Base-by-base conservation (phyloP, 2,329 filamentous ascomycete species). In the Fusarium napiforme region DNA sequence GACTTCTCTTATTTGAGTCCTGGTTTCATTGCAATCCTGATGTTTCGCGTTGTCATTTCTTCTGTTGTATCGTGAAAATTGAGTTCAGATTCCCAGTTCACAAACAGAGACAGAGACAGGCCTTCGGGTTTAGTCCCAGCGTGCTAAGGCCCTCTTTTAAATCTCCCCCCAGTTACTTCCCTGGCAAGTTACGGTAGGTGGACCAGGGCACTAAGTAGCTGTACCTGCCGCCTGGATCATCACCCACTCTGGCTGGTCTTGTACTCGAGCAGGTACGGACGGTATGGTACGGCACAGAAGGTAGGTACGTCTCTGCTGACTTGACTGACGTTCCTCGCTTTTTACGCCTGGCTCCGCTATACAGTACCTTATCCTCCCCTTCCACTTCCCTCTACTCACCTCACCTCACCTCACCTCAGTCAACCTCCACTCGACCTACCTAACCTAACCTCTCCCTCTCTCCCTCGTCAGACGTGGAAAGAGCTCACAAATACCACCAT, bases 391-490 rank as follows among this genome's bases (percentile, higher is more conserved):
- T 68, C 49, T 60, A 62, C 52, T 65, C 28, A 50, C 45, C 26
- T 47, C 26, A 62, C 69, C 39, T 69, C 60, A 59, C 60, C 39
- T 70, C 60, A 59, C 60, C 61, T 53, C 64, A 42, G 43, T 69
- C 71, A 70, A 65, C 72, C 71, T 70, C 50, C 64, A 67, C 61
- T 66, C 49, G 50, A 67, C 42, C 32, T 59, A 59, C 42, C 68
- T 45, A 67, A 50, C 56, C 40, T 59, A 47, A 47, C 69, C 69
- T 75, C 60, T 53, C 64, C 46, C 46, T 71, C 60, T 60, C 66
- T 73, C 72, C 74, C 73, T 76, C 72, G 67, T 75, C 77, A 79
- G 74, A 77, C 77, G 63, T 75, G 74, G 75, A 75, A 77, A 77
- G 78, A 77, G 74, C 75, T 75, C 77, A 76, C 68, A 75, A 76